phyloP scores from a whole-genome alignment of 208 protist species.

The Acanthamoeba lenticulata region DNA sequence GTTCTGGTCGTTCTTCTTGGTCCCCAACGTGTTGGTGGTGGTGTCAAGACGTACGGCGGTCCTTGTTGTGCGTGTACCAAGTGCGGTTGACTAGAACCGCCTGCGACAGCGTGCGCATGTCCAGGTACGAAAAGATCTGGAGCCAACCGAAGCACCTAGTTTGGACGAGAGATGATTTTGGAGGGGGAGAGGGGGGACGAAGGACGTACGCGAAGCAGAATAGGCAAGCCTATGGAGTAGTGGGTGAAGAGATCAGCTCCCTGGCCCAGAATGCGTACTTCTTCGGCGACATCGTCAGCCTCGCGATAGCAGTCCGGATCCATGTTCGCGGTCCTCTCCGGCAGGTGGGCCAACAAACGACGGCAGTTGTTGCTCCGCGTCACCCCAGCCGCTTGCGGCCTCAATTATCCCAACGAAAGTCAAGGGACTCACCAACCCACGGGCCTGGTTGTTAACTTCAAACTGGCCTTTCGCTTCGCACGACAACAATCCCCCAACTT shows the following conservation, averaged over 20 bases:
- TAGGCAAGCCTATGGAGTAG: background rate
- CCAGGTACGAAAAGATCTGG: conserved; percentile 8
- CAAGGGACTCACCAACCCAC: no score
- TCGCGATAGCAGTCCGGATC: background rate
- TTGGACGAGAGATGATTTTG: no score
- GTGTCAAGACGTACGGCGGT: background rate
- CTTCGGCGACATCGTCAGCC: background rate
- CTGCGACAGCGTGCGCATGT: background rate
- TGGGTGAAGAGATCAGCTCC: background rate
- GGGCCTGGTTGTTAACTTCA: no score
- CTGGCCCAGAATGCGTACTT: background rate
- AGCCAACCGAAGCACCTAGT: background rate
- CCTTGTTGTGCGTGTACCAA: conserved; percentile 17
- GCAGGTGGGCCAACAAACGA: no score
- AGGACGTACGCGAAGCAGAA: background rate
- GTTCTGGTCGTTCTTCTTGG: no score
- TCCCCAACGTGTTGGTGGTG: no score
- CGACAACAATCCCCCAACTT: no score
- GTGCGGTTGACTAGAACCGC: background rate
- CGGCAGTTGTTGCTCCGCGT: no score
- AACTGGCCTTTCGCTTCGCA: no score
- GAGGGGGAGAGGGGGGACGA: background rate
- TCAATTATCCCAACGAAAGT: no score
- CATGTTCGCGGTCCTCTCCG: background rate
- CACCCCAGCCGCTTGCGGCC: no score